Evolutionary conservation across 495 filamentous ascomycete genomes (phyloP).

Genomic region (Aspergillus indologenus): DNA sequence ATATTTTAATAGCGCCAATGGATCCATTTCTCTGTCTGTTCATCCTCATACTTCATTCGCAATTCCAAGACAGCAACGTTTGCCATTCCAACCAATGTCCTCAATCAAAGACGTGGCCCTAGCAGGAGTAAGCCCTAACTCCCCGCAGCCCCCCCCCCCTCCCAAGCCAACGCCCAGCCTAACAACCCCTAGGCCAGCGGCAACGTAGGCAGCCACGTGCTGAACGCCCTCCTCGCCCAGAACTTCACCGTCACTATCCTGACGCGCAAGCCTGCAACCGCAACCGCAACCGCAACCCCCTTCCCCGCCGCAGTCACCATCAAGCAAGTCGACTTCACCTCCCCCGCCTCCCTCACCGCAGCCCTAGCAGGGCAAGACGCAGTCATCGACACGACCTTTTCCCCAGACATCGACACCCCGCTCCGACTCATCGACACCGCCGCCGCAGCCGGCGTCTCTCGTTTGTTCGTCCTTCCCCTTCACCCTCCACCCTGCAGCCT

Average conservation of each 20-base stretch:
- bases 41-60: too few species aligned
- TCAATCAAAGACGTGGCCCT: background rate
- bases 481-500: too few species aligned
- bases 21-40: too few species aligned
- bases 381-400: constrained; percentile 24
- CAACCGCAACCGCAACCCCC: too few species aligned
- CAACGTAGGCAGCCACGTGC: background rate
- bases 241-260: constrained; percentile 24
- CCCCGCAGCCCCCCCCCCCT: too few species aligned
- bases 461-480: constrained; percentile 21
- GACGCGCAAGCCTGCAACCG: constrained; percentile 18
- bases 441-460: constrained; percentile 18
- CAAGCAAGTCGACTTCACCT: constrained; percentile 21
- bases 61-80: too few species aligned
- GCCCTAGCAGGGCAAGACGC: constrained; percentile 21
- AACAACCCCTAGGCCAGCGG: background rate
- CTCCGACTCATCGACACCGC: constrained; percentile 26
- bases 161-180: too few species aligned
- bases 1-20: too few species aligned
- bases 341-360: constrained; percentile 19
- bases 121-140: background rate
- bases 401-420: constrained; percentile 17
- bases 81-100: too few species aligned
- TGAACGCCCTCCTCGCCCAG: constrained; percentile 15
- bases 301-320: constrained; percentile 17